Percentiles rank a stretch among this genome's conserved stretches.
Evolutionary conservation across 2,329 filamentous ascomycete genomes (phyloP).

Genomic region (Pezicula neosporulosa): DNA sequence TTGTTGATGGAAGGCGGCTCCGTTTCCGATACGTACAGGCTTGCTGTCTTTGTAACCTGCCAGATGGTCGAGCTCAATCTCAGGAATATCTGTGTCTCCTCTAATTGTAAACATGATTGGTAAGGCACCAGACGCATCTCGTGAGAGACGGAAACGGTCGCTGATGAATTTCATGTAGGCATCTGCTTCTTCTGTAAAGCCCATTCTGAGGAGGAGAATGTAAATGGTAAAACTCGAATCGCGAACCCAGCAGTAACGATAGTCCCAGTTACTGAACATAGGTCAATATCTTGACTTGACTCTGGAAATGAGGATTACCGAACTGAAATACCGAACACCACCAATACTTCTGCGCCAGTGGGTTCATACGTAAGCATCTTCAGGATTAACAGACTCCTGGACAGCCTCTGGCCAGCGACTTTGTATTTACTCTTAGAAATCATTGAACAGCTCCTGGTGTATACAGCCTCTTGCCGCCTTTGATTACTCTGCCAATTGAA

Average conservation of each 20-base stretch:
- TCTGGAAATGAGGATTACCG: constrained; percentile 3
- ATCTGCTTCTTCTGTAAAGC: constrained; percentile 72
- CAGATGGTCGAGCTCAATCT: constrained; percentile 64
- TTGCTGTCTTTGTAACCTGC: constrained; percentile 69
- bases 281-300: constrained; percentile 3
- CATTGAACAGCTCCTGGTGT: no score
- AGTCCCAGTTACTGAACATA: constrained; percentile 55
- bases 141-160: constrained; percentile 61
- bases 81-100: constrained; percentile 71
- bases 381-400: constrained; percentile 67
- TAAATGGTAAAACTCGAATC: constrained; percentile 78
- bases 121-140: constrained; percentile 56
- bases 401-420: constrained; percentile 69
- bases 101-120: constrained; percentile 82
- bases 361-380: constrained; percentile 78
- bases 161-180: constrained; percentile 78
- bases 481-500: constrained; percentile 67
- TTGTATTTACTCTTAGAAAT: constrained; percentile 69
- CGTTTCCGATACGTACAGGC: constrained; percentile 75
- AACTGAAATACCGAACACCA: constrained; percentile 52
- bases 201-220: constrained; percentile 70
- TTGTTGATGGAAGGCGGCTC: constrained; percentile 72
- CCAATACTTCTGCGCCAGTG: constrained; percentile 72
- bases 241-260: constrained; percentile 75
- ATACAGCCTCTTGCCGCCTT: constrained; percentile 67